phyloP scores from a whole-genome alignment of 2,329 filamentous ascomycete species.

The Ophiocordyceps camponoti-rufipedis region DNA sequence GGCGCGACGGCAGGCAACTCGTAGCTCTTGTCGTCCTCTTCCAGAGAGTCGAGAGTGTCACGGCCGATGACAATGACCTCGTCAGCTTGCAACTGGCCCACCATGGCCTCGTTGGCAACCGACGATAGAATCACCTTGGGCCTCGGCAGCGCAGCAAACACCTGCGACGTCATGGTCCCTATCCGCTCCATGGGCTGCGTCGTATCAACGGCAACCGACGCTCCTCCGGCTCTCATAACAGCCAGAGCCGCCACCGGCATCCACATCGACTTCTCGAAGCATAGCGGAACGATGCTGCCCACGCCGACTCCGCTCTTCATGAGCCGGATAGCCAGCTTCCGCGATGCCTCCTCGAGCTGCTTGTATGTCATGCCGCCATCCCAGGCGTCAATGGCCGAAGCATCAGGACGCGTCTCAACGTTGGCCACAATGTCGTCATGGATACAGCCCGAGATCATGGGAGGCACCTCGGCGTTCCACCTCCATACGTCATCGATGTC shows the following conservation, averaged over 20 bases:
- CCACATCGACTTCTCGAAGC: conserved; percentile 4
- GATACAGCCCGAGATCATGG: background rate
- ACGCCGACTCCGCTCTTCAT: conserved; percentile 5
- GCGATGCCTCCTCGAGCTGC: conserved; percentile 9
- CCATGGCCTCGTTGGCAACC: conserved; percentile 1
- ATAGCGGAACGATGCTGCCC: background rate
- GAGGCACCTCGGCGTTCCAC: background rate
- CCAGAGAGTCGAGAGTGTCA: background rate
- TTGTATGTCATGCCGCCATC: conserved; percentile 20
- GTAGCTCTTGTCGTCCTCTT: too few relatives aligned
- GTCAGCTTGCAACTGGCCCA: conserved; percentile 1
- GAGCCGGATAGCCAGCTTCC: conserved; percentile 2
- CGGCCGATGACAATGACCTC: conserved; percentile 1
- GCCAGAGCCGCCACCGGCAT: conserved; percentile 5
- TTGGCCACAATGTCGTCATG: background rate
- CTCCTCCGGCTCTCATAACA: conserved; percentile 4
- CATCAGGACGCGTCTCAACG: conserved; percentile 4
- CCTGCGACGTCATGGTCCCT: conserved; percentile 4
- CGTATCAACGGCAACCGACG: conserved; percentile 4
- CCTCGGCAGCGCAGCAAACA: background rate
- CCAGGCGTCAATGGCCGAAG: conserved; percentile 19
- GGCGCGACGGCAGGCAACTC: conserved; percentile 1
- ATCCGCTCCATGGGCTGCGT: conserved; percentile 3
- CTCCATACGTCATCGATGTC: background rate
- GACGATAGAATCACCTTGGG: conserved; percentile 5